These are phyloP conservation scores for Microbotryum lychnidis-dioicae DNA, from an alignment of 1,284 basidiomycete genomes.

Conservation along the genomic window DNA sequence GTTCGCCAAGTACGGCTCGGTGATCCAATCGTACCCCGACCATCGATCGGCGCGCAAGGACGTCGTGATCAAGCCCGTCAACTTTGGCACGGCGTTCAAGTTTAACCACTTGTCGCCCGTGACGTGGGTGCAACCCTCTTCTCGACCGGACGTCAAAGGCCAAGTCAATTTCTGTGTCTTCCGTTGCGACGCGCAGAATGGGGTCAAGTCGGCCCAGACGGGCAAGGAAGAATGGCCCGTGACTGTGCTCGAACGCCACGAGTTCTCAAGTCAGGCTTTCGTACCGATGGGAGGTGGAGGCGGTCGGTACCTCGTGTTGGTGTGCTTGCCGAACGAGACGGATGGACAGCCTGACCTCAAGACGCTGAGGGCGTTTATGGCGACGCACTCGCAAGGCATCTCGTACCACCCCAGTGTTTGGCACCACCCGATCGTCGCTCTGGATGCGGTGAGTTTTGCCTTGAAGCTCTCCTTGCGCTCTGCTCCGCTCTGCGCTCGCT, in stretches of 20 bases:
- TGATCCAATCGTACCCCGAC: constrained; percentile 70
- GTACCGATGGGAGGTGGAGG: constrained; percentile 64
- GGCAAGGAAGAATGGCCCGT: constrained; percentile 41
- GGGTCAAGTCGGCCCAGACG: constrained; percentile 37
- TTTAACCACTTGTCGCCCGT: constrained; percentile 75
- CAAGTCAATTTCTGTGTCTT: constrained; percentile 33
- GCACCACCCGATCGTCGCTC: constrained; percentile 52
- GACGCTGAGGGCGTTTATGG: constrained; percentile 70
- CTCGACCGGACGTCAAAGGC: constrained; percentile 1
- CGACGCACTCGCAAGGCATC: constrained; percentile 68
- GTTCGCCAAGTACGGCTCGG: constrained; percentile 73
- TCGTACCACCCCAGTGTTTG: constrained; percentile 72
- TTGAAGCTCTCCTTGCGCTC: no score
- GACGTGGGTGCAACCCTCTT: constrained; percentile 17
- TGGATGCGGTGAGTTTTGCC: constrained; percentile 23
- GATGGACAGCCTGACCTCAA: constrained; percentile 67
- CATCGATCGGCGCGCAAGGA: constrained; percentile 53
- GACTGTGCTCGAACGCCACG: constrained; percentile 61
- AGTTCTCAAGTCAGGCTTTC: constrained; percentile 57
- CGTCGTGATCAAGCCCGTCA: constrained; percentile 65
- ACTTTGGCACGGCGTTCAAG: constrained; percentile 78
- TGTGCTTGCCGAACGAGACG: constrained; percentile 54
- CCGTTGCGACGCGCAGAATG: constrained; percentile 33
- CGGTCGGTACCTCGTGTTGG: constrained; percentile 64
- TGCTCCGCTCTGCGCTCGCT: not conserved